phyloP scores from a whole-genome alignment of 805 yeast genomes.

The Candida sphagnicola region DNA sequence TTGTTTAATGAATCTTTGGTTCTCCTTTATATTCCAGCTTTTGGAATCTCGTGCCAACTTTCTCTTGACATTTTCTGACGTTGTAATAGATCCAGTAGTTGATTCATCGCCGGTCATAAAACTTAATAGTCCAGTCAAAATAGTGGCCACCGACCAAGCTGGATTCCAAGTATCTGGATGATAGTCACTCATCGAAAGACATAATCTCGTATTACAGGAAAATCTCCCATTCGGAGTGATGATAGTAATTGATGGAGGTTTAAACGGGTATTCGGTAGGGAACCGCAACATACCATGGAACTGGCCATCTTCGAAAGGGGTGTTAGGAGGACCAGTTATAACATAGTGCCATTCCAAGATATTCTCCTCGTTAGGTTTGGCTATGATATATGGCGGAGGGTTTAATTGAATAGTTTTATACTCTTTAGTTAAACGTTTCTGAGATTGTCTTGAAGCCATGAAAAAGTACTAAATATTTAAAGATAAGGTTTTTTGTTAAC shows the following conservation, averaged over 20 bases:
- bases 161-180: slow-evolving; percentile 97
- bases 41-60: slow-evolving; percentile 57
- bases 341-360: slow-evolving; percentile 93
- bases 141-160: slow-evolving; percentile 90
- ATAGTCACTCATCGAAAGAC: slow-evolving; percentile 90
- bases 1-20: slow-evolving; percentile 52
- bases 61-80: slow-evolving; percentile 56
- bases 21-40: slow-evolving; percentile 54
- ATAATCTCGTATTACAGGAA: slow-evolving; percentile 72
- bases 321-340: slow-evolving; percentile 86
- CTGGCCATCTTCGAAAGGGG: slow-evolving; percentile 84
- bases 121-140: slow-evolving; percentile 79
- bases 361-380: slow-evolving; percentile 84
- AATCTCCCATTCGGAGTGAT: slow-evolving; percentile 89
- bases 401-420: slow-evolving; percentile 70
- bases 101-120: slow-evolving; percentile 87
- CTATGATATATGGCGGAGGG: slow-evolving; percentile 82
- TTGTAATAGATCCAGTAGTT: slow-evolving; percentile 76
- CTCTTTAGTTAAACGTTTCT: slow-evolving; percentile 65
- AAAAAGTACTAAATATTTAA: not conserved
- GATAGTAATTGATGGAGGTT: slow-evolving; percentile 89
- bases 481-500: not conserved
- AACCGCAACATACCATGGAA: slow-evolving; percentile 85
- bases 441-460: slow-evolving; percentile 41
- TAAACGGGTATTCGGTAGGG: slow-evolving; percentile 84